Evolutionary conservation across 805 yeast genomes (phyloP).

Genomic region (Saccharomycodes ludwigii): DNA sequence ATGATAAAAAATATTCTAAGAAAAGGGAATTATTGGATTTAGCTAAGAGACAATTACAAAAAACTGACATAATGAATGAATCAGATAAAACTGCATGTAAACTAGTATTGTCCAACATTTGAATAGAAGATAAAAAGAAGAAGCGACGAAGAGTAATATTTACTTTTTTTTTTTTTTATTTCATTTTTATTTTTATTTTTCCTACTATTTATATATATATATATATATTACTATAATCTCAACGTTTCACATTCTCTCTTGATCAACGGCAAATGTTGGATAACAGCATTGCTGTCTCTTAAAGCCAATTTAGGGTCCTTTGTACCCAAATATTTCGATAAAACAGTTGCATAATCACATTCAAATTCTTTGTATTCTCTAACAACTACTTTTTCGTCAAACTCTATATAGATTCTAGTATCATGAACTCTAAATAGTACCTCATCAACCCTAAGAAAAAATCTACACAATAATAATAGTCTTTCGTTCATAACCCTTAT

Average conservation of each 20-base stretch:
- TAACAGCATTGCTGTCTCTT: slow-evolving; percentile 82
- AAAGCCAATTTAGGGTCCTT: slow-evolving; percentile 60
- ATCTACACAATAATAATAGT: slow-evolving; percentile 57
- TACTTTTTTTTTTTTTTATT: not conserved
- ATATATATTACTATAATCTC: slow-evolving; percentile 8
- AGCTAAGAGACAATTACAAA: slow-evolving; percentile 25
- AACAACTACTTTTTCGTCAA: slow-evolving; percentile 39
- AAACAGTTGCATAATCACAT: slow-evolving; percentile 36
- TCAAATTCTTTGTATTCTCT: slow-evolving; percentile 72
- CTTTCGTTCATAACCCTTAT: slow-evolving; percentile 83
- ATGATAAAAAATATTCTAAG: slow-evolving; percentile 15
- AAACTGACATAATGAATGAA: slow-evolving; percentile 23
- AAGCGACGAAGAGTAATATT: not conserved
- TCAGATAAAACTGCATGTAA: slow-evolving; percentile 29
- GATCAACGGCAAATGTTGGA: slow-evolving; percentile 42
- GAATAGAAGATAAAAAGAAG: no score
- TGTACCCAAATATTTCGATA: slow-evolving; percentile 26
- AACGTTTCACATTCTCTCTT: slow-evolving; percentile 24
- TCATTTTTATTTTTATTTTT: not conserved
- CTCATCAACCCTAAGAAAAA: slow-evolving; percentile 81
- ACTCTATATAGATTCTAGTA: slow-evolving; percentile 70
- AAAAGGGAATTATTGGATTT: slow-evolving; percentile 24
- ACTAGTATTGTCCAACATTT: slow-evolving; percentile 9
- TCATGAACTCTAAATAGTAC: slow-evolving; percentile 78
- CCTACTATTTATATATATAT: slow-evolving; percentile 3